Evolutionary conservation across 192 early-diverging fungal genomes (phyloP).

Genomic region (Entomortierella parvispora): DNA sequence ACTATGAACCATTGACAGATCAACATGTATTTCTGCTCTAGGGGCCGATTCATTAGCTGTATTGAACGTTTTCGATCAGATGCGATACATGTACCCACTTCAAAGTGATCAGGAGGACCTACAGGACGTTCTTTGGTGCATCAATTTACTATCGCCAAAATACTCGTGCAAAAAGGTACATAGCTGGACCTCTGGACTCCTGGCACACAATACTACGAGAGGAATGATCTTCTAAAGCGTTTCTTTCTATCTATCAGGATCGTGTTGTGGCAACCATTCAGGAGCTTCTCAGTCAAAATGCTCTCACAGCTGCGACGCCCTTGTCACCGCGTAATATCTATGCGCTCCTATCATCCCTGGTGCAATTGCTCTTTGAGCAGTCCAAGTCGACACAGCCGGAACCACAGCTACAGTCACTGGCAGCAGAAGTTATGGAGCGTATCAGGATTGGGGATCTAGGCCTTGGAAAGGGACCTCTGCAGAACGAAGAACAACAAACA

Average conservation of each 20-base stretch:
- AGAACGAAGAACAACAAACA: conserved; percentile 4
- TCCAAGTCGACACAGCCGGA: conserved; percentile 14
- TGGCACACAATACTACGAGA: too few species aligned
- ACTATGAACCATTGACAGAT: background rate
- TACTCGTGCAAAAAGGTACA: conserved; percentile 45
- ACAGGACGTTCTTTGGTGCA: conserved; percentile 38
- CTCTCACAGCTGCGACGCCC: conserved; percentile 19
- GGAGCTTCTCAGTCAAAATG: conserved; percentile 8
- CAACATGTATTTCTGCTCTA: background rate
- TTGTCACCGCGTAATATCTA: conserved; percentile 32
- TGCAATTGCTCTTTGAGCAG: conserved; percentile 20
- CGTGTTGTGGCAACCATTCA: conserved; percentile 12
- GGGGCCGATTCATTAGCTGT: conserved; percentile 19
- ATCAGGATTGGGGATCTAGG: conserved; percentile 37
- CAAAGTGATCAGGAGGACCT: conserved; percentile 39
- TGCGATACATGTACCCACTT: conserved; percentile 23
- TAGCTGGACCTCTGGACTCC: too few species aligned
- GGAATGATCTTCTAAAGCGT: background rate
- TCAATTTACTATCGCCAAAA: conserved; percentile 29
- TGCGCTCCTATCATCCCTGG: conserved; percentile 8
- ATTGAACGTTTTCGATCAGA: conserved; percentile 30
- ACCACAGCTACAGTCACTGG: conserved; percentile 1
- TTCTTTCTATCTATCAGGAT: conserved; percentile 2
- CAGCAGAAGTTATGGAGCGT: conserved; percentile 7
- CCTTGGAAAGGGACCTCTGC: background rate